phyloP scores from a whole-genome alignment of 2,329 filamentous ascomycete genomes.

The Geosmithia flava region DNA sequence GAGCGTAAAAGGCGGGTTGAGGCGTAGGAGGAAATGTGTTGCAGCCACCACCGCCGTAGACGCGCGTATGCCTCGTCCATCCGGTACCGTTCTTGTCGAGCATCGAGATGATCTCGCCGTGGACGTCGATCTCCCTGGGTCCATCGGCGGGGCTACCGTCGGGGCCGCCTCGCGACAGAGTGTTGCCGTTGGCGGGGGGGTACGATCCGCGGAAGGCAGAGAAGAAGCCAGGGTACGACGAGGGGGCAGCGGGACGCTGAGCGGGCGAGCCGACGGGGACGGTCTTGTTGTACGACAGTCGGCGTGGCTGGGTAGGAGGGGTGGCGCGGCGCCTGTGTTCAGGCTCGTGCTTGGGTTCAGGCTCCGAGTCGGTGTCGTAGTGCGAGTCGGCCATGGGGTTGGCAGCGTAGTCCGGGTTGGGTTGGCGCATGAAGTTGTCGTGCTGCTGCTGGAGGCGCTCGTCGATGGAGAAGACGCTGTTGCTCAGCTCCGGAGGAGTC shows the following conservation, averaged over 20 bases:
- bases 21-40: constrained; percentile 37
- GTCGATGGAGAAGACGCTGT: constrained; percentile 25
- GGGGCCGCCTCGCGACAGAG: constrained; percentile 35
- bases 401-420: constrained; percentile 33
- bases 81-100: constrained; percentile 32
- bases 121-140: constrained; percentile 25
- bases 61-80: constrained; percentile 46
- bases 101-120: constrained; percentile 37
- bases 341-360: not conserved
- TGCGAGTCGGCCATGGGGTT: constrained; percentile 10
- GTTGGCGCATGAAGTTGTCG: constrained; percentile 31
- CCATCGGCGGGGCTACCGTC: constrained; percentile 9
- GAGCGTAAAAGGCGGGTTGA: constrained; percentile 38
- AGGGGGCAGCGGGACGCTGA: constrained; percentile 9
- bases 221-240: constrained; percentile 11
- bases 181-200: constrained; percentile 31
- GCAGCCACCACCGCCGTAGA: constrained; percentile 46
- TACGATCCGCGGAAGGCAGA: constrained; percentile 34
- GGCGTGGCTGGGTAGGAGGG: constrained; percentile 19
- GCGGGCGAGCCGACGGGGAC: constrained; percentile 17
- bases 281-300: constrained; percentile 29
- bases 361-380: constrained; percentile 4
- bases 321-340: not conserved
- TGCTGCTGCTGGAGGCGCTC: constrained; percentile 5
- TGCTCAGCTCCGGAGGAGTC: constrained; percentile 32